Evolutionary conservation across 768 basidiomycete genomes (phyloP), one percentile per base, ranked within the genome.

Genomic region (Butyriboletus loyo): DNA sequence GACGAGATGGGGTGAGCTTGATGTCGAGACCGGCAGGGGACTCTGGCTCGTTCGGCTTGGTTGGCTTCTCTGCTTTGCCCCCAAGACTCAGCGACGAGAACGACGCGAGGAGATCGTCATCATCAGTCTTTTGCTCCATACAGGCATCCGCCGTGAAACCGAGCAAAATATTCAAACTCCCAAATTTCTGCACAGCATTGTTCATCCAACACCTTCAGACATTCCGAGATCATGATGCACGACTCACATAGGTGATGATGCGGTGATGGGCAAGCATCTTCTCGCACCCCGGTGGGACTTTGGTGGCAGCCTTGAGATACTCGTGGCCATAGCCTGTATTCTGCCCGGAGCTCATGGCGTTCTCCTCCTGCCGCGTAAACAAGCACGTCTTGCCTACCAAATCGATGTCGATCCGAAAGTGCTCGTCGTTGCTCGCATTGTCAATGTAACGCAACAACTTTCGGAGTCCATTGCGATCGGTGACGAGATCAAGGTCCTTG

Each of bases 341-440:
- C 14, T 76, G 56, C 7, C 49, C 58, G 0, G 46, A 49, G 15
- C 56, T 22, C 9, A 37, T 19, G 0, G 49, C 5, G 10, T 13
- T 58, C 28, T 77, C 78, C 79, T 85, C 86, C 21, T 47, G 72
- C 1, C 88, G 72, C 49, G 80, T 82, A 59, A 89, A 69, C 25
- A 91, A 59, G 15, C 87, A 70, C 0, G 88, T 89, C 17, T 60
- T 59, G 1, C 87, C 86, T 0, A 74, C 77, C 17, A 87, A 71
- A 62, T 90, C 82, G 4, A 83, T 54, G 50, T 92, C 87, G 55
- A 92, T 86, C 19, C 89, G 73, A 61, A 90, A 92, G 49, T 81
- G 22, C 10, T 45, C 77, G 10, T 67, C 69, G 3, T 11, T 15
- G 5, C 17, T 11, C 10, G 19, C 46, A 14, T 49, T 22, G n/a